phyloP scores from a whole-genome alignment of 306 rosid species.

The Gillenia trifoliata region DNA sequence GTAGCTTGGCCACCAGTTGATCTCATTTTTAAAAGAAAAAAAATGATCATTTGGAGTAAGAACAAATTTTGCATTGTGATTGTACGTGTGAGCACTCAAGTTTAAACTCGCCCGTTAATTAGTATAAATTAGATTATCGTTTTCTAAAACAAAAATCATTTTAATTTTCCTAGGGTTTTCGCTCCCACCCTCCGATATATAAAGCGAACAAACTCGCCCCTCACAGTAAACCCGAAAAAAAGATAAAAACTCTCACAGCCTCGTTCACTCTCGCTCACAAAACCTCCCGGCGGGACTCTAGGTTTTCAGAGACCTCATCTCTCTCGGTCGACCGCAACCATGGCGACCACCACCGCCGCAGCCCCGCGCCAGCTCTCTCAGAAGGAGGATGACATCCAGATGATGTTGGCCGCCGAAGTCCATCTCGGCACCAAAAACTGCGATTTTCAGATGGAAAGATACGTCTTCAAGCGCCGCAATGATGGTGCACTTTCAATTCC shows the following conservation, averaged over 20 bases:
- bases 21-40: no score
- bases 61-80: no score
- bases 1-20: no score
- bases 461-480: constrained; percentile 82
- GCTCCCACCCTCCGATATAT: neutral
- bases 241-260: no score
- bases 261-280: neutral
- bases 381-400: constrained; percentile 77
- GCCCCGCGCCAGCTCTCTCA: constrained; percentile 64
- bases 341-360: constrained; percentile 45
- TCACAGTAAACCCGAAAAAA: neutral
- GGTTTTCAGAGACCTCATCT: neutral
- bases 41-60: no score
- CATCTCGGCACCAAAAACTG: constrained; percentile 89
- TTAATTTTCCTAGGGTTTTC: neutral
- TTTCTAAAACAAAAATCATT: no score
- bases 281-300: neutral
- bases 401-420: constrained; percentile 85
- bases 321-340: constrained; percentile 10
- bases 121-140: no score
- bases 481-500: constrained; percentile 44
- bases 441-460: constrained; percentile 86
- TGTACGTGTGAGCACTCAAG: no score
- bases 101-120: no score
- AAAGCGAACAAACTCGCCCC: neutral